Percentiles rank a stretch among this genome's conserved stretches.
phyloP scores from a whole-genome alignment of 2,329 filamentous ascomycete species.

The Xylogone sp. region DNA sequence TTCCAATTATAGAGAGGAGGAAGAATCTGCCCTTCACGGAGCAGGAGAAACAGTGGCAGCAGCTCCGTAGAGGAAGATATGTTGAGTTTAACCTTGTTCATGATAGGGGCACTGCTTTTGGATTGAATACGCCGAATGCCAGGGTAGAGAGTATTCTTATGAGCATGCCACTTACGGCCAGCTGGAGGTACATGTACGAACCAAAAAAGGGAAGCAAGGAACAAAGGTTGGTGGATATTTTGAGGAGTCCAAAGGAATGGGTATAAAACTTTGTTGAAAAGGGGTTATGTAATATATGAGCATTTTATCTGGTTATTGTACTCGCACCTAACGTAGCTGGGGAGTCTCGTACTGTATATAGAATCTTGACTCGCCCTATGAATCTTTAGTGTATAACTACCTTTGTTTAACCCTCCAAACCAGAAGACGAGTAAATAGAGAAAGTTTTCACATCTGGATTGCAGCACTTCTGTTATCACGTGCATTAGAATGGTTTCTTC shows the following conservation, averaged over 20 bases:
- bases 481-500: too few species aligned
- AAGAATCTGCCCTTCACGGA: conserved; percentile 91
- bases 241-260: conserved; percentile 64
- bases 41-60: conserved; percentile 93
- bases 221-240: conserved; percentile 72
- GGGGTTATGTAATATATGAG: background rate
- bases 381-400: too few species aligned
- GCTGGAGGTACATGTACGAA: conserved; percentile 95
- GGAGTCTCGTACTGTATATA: too few species aligned
- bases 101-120: conserved; percentile 91
- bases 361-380: too few species aligned
- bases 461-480: too few species aligned
- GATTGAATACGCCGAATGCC: conserved; percentile 85
- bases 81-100: conserved; percentile 99
- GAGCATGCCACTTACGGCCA: conserved; percentile 88
- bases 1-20: conserved; percentile 81
- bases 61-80: conserved; percentile 88
- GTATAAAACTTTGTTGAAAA: conserved; percentile 37
- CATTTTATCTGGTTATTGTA: background rate
- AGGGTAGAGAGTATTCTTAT: conserved; percentile 96
- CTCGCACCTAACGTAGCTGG: too few species aligned
- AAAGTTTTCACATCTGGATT: too few species aligned
- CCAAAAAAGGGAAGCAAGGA: conserved; percentile 73
- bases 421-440: too few species aligned
- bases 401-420: too few species aligned